Conservation (phyloP, 257 asterid species). For the Lavandula angustifolia region DNA sequence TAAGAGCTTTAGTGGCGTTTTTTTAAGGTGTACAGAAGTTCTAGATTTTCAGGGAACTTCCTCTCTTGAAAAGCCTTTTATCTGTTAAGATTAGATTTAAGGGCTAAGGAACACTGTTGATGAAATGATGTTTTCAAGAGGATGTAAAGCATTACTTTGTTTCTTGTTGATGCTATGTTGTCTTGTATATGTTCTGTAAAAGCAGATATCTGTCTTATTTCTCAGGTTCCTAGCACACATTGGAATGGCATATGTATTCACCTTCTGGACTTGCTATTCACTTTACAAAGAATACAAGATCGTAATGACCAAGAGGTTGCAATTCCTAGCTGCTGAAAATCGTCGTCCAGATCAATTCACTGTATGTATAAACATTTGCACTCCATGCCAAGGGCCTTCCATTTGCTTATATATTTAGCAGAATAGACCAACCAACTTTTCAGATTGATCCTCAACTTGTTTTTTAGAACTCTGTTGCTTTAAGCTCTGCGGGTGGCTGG, state of each 20-base stretch:
- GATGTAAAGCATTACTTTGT: slow-evolving; percentile 1
- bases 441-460: not conserved
- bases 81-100: not conserved
- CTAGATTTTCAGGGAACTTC: not conserved
- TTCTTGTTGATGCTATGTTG: slow-evolving; percentile 25
- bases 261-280: slow-evolving; percentile 83
- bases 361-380: slow-evolving; percentile 47
- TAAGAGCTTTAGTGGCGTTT: not conserved
- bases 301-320: slow-evolving; percentile 68
- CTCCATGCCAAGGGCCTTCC: slow-evolving; percentile 18
- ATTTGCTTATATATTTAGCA: not conserved
- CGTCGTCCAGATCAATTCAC: slow-evolving; percentile 92
- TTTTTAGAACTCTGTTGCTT: slow-evolving; percentile 11
- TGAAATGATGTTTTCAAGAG: slow-evolving; percentile 4
- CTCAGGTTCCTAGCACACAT: slow-evolving; percentile 86
- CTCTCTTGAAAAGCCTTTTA: not conserved
- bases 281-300: slow-evolving; percentile 80
- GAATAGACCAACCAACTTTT: not conserved
- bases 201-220: not conserved
- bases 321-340: slow-evolving; percentile 76
- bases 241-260: slow-evolving; percentile 69
- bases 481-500: not conserved
- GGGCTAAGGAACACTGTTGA: not conserved
- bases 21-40: not conserved
- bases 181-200: slow-evolving; percentile 20